These are phyloP conservation scores for Cryphonectria carpinicola DNA, from an alignment of 2,329 filamentous ascomycete genomes.

Conservation along the genomic window DNA sequence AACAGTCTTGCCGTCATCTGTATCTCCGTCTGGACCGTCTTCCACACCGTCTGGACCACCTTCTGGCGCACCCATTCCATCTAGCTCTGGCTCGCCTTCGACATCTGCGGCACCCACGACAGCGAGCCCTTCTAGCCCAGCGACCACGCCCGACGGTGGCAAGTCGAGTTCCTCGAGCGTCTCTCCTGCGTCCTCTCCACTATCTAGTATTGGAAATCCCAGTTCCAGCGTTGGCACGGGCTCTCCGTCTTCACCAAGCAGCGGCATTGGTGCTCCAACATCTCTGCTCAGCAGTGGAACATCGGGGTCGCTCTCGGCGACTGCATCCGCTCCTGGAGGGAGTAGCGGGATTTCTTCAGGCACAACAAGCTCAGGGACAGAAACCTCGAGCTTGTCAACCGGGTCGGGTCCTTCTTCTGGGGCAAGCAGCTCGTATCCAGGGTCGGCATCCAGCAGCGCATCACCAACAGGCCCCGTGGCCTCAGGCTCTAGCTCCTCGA, in stretches of 20 bases:
- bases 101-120: background rate
- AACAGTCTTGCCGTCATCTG: background rate
- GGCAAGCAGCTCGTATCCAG: background rate
- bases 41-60: background rate
- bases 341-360: background rate
- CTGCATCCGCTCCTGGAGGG: background rate
- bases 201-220: conserved; percentile 2
- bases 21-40: background rate
- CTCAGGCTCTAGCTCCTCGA: background rate
- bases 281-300: background rate
- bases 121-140: background rate
- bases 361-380: background rate
- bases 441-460: background rate
- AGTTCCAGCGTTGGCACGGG: conserved; percentile 1
- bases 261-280: background rate
- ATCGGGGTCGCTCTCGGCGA: background rate
- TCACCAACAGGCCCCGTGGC: background rate
- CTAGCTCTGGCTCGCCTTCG: background rate
- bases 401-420: background rate
- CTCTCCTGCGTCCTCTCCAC: background rate
- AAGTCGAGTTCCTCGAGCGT: conserved; percentile 2
- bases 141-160: background rate
- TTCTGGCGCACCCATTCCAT: background rate
- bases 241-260: conserved; percentile 5
- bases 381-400: background rate